phyloP scores from a whole-genome alignment of 345 rosid species.

The Cardamine resedifolia region DNA sequence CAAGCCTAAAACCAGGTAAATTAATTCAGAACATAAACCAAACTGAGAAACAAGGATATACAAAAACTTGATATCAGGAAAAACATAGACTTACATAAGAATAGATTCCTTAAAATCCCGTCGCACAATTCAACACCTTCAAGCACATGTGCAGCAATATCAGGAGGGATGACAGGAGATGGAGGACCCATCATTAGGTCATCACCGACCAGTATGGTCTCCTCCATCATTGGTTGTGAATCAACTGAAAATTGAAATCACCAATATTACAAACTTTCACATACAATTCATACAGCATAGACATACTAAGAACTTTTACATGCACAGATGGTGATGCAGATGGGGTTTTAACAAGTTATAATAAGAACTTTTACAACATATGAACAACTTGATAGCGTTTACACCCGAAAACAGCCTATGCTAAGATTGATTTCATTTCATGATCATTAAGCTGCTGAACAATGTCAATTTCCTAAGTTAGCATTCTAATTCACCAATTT shows the following conservation, averaged over 20 bases:
- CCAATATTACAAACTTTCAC: background rate
- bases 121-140: slow-evolving; percentile 87
- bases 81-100: slow-evolving; percentile 65
- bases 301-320: background rate
- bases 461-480: background rate
- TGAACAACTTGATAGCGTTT: background rate
- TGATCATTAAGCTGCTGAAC: background rate
- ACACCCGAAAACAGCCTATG: background rate
- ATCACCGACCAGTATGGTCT: slow-evolving; percentile 89
- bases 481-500: background rate
- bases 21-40: background rate
- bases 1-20: slow-evolving; percentile 67
- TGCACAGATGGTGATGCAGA: background rate
- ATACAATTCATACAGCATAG: background rate
- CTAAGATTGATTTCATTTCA: background rate
- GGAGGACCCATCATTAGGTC: slow-evolving; percentile 96
- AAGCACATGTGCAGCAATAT: slow-evolving; percentile 86
- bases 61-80: background rate
- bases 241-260: slow-evolving; percentile 56
- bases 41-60: background rate
- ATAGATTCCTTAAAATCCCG: slow-evolving; percentile 76
- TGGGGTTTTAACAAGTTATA: background rate
- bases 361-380: background rate
- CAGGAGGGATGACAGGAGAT: slow-evolving; percentile 83
- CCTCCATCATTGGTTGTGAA: slow-evolving; percentile 93